Conservation (phyloP, 257 asterid species). For the Gynochthodes officinalis region DNA sequence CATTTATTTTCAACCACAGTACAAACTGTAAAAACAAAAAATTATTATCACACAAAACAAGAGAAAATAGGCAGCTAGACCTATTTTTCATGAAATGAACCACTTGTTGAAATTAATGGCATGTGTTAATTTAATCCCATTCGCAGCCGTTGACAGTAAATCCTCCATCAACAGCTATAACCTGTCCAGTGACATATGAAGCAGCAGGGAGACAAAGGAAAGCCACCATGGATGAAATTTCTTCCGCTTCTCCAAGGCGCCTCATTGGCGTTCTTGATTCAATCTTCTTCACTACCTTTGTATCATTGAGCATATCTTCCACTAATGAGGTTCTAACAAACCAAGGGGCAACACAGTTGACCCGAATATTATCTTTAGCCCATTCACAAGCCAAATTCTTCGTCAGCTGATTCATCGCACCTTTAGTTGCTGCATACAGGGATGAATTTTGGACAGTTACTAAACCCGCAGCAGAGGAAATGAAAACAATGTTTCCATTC, state of each 20-base stretch:
- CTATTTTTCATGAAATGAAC: too few relatives aligned
- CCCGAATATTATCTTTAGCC: conserved; percentile 18
- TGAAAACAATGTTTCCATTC: conserved; percentile 20
- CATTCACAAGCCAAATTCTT: conserved; percentile 21
- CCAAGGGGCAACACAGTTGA: conserved; percentile 16
- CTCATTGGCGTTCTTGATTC: not conserved
- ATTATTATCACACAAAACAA: too few relatives aligned
- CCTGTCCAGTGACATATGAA: not conserved
- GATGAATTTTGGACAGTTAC: not conserved
- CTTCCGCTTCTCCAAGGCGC: not conserved
- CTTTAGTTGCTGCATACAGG: not conserved
- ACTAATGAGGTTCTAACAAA: not conserved
- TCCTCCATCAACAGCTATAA: conserved; percentile 4
- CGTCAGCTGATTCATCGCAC: conserved; percentile 4
- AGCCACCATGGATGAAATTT: not conserved
- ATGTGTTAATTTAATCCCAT: too few relatives aligned
- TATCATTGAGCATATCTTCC: too few relatives aligned
- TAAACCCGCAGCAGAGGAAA: conserved; percentile 16
- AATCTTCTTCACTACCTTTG: too few relatives aligned
- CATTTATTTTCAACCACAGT: too few relatives aligned
- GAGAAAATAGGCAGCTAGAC: too few relatives aligned
- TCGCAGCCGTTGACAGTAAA: not conserved
- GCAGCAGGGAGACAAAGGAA: not conserved
- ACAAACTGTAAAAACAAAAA: too few relatives aligned
- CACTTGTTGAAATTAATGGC: too few relatives aligned